Percentiles rank a stretch among this genome's conserved stretches.
phyloP scores from a whole-genome alignment of 129 eudicot species.

The Pulicaria dysenterica region DNA sequence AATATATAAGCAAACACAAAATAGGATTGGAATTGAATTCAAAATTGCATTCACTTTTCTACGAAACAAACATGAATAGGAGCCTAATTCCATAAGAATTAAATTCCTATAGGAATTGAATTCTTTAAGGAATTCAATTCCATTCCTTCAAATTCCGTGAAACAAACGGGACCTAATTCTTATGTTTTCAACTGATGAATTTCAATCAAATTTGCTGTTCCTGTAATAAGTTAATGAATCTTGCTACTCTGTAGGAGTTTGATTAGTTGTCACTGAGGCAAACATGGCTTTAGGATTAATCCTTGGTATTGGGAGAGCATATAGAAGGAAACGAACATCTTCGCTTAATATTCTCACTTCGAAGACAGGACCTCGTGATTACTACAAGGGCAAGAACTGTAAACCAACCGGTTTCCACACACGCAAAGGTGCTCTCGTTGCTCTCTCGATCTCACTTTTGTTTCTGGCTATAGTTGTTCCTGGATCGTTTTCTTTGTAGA shows the following conservation, averaged over 20 bases:
- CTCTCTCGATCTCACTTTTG: neutral
- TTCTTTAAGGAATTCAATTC: too few species aligned
- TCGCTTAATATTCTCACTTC: conserved; percentile 82
- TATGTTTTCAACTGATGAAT: neutral
- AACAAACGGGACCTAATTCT: too few species aligned
- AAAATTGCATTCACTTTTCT: too few species aligned
- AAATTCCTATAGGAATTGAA: too few species aligned
- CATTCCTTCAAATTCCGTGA: too few species aligned
- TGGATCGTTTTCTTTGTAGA: neutral
- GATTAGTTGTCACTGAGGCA: conserved; percentile 6
- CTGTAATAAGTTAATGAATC: too few species aligned
- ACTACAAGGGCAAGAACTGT: conserved; percentile 91
- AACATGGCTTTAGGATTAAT: conserved; percentile 78
- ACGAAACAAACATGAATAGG: too few species aligned
- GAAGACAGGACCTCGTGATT: conserved; percentile 68
- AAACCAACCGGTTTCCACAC: conserved; percentile 98
- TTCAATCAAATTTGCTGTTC: neutral
- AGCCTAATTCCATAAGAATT: too few species aligned
- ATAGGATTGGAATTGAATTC: too few species aligned
- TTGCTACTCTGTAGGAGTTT: conserved; percentile 2
- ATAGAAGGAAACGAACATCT: conserved; percentile 75
- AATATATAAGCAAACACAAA: too few species aligned
- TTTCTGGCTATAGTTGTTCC: neutral
- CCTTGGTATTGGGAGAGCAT: conserved; percentile 75
- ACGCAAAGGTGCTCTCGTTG: conserved; percentile 64